Evolutionary conservation across 2,329 filamentous ascomycete species (phyloP).

Genomic region (Dactylonectria macrodidyma): DNA sequence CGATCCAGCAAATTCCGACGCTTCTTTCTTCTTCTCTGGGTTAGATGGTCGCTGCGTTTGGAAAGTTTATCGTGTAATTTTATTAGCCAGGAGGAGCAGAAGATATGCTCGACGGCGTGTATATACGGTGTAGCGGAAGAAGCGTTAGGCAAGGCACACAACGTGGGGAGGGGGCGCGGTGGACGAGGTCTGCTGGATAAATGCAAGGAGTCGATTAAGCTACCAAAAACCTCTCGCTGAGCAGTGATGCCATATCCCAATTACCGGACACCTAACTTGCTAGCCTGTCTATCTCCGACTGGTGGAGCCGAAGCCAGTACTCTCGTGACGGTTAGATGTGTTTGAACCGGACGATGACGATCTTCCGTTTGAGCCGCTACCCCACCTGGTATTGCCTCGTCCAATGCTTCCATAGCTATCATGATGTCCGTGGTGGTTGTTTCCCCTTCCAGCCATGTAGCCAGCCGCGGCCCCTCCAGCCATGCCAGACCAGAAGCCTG

Average conservation of each 20-base stretch:
- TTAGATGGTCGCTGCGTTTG: slow-evolving; percentile 47
- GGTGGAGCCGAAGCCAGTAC: slow-evolving; percentile 82
- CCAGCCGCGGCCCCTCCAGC: slow-evolving; percentile 78
- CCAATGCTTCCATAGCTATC: slow-evolving; percentile 53
- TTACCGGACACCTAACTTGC: background rate
- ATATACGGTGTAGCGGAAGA: slow-evolving; percentile 45
- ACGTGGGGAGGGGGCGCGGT: slow-evolving; percentile 29
- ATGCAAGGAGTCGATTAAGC: slow-evolving; percentile 45
- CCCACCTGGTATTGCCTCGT: slow-evolving; percentile 49
- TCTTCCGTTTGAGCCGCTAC: slow-evolving; percentile 46
- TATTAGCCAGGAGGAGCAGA: slow-evolving; percentile 35
- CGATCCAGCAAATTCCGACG: slow-evolving; percentile 37
- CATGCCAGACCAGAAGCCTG: slow-evolving; percentile 83
- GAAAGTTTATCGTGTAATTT: slow-evolving; percentile 50
- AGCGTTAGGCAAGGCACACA: slow-evolving; percentile 19
- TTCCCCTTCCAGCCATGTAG: slow-evolving; percentile 72
- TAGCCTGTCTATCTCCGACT: slow-evolving; percentile 63
- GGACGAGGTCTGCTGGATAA: slow-evolving; percentile 46
- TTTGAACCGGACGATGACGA: slow-evolving; percentile 56
- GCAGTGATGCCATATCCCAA: background rate
- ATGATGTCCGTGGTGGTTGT: slow-evolving; percentile 50
- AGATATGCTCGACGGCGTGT: slow-evolving; percentile 37
- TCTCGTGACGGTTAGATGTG: slow-evolving; percentile 70
- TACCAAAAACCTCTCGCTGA: slow-evolving; percentile 21
- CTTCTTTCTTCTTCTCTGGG: slow-evolving; percentile 46